A percentile compares a stretch with the other conserved stretches of the same genome.
phyloP scores from a whole-genome alignment of 352 stramenopile species.

The Pythium phragmitis region DNA sequence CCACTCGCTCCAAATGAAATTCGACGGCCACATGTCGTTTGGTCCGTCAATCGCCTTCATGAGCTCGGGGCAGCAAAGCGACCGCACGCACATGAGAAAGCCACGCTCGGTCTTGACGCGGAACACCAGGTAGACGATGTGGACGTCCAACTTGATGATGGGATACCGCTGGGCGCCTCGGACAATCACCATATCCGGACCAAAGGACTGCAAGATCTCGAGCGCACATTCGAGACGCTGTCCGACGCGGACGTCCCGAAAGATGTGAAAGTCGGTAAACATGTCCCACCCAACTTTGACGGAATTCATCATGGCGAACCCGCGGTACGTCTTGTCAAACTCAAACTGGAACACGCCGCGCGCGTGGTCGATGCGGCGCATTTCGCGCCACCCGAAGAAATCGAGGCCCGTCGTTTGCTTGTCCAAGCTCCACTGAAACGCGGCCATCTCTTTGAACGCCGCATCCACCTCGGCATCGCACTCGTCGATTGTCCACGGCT shows the following conservation, averaged over 20 bases:
- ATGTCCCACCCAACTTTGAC: conserved; percentile 3
- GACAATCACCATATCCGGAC: conserved; percentile 3
- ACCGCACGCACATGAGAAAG: neutral
- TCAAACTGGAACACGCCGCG: conserved; percentile 2
- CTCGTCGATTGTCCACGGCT: neutral
- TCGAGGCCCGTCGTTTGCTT: conserved; percentile 2
- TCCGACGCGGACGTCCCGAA: neutral
- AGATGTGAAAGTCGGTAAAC: neutral
- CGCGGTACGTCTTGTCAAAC: conserved; percentile 1
- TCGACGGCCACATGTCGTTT: neutral
- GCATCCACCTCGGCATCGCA: neutral
- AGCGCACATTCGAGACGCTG: neutral
- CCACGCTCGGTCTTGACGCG: neutral
- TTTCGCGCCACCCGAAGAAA: conserved; percentile 21
- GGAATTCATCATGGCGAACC: neutral
- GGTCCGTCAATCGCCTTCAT: neutral
- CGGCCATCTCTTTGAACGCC: neutral
- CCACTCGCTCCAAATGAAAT: neutral
- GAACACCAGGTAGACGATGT: neutral
- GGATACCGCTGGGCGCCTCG: neutral
- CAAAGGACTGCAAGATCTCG: neutral
- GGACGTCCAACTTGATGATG: neutral
- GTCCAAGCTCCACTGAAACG: neutral
- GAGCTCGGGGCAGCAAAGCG: neutral
- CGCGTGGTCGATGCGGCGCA: conserved; percentile 6